A percentile compares a stretch with the other conserved stretches of the same genome.
Evolutionary conservation across 2,329 filamentous ascomycete species (phyloP).

Genomic region (Aaosphaeria arxii): DNA sequence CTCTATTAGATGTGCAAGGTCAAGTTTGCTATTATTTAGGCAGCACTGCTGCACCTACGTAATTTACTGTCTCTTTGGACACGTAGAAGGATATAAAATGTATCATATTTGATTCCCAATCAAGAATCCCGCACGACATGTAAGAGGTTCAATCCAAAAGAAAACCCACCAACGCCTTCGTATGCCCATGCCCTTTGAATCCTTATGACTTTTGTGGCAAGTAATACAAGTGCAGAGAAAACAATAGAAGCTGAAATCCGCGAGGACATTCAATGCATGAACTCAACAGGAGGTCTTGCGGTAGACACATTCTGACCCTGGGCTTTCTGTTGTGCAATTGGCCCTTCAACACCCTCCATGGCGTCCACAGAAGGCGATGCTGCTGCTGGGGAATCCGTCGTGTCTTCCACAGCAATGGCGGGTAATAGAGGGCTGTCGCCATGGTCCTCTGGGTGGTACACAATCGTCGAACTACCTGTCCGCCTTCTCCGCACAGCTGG

Average conservation of each 20-base stretch:
- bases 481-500: conserved; percentile 27
- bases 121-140: too few species aligned
- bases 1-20: too few species aligned
- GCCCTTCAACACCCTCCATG: conserved; percentile 35
- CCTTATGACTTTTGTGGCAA: neutral
- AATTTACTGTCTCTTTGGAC: too few species aligned
- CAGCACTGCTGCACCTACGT: too few species aligned
- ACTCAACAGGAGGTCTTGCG: conserved; percentile 37
- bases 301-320: conserved; percentile 33
- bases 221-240: conserved; percentile 12
- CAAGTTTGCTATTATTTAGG: too few species aligned
- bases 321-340: conserved; percentile 31
- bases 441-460: conserved; percentile 62
- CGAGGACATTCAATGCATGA: conserved; percentile 24
- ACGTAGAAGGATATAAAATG: too few species aligned
- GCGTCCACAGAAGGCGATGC: conserved; percentile 46
- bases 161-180: too few species aligned
- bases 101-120: too few species aligned
- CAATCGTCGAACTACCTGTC: conserved; percentile 57
- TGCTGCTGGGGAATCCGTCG: conserved; percentile 46
- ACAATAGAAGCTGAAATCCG: neutral
- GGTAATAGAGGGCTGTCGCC: conserved; percentile 59
- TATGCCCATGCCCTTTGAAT: too few species aligned
- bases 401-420: conserved; percentile 63
- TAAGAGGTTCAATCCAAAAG: too few species aligned